A percentile compares a stretch with the other conserved stretches of the same genome.
phyloP scores from a whole-genome alignment of 2,329 filamentous ascomycete genomes.

The Exserohilum turcica region DNA sequence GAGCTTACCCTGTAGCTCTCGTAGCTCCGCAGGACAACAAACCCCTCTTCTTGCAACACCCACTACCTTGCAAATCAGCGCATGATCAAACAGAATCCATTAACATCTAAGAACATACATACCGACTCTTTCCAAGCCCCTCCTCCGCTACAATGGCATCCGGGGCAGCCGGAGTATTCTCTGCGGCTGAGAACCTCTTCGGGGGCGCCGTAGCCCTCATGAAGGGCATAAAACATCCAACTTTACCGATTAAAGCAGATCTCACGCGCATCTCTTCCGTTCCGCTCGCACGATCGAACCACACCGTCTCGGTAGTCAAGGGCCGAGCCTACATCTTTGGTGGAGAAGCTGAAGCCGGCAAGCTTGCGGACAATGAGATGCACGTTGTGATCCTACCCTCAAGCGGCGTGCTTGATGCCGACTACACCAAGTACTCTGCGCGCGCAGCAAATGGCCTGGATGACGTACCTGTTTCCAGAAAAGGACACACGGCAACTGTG shows the following conservation, averaged over 20 bases:
- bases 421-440: slow-evolving; percentile 48
- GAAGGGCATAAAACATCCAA: slow-evolving; percentile 55
- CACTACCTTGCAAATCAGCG: not conserved
- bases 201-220: slow-evolving; percentile 54
- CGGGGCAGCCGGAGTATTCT: slow-evolving; percentile 45
- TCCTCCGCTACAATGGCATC: slow-evolving; percentile 52
- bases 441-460: slow-evolving; percentile 34
- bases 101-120: not conserved
- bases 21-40: slow-evolving; percentile 12
- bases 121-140: not conserved
- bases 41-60: slow-evolving; percentile 6
- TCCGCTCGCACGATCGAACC: slow-evolving; percentile 55
- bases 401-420: slow-evolving; percentile 50
- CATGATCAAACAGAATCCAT: not conserved
- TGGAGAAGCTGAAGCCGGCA: slow-evolving; percentile 49
- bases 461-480: slow-evolving; percentile 47
- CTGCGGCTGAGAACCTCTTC: slow-evolving; percentile 45
- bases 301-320: slow-evolving; percentile 60
- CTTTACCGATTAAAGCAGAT: slow-evolving; percentile 58
- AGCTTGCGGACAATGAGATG: slow-evolving; percentile 57
- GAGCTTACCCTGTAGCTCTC: slow-evolving; percentile 1
- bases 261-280: slow-evolving; percentile 55
- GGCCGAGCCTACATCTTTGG: slow-evolving; percentile 63
- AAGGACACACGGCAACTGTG: slow-evolving; percentile 50
- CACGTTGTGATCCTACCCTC: slow-evolving; percentile 59